These are phyloP conservation scores for Agrostemma githago DNA, from an alignment of 148 eudicot genomes.

Conservation along the genomic window DNA sequence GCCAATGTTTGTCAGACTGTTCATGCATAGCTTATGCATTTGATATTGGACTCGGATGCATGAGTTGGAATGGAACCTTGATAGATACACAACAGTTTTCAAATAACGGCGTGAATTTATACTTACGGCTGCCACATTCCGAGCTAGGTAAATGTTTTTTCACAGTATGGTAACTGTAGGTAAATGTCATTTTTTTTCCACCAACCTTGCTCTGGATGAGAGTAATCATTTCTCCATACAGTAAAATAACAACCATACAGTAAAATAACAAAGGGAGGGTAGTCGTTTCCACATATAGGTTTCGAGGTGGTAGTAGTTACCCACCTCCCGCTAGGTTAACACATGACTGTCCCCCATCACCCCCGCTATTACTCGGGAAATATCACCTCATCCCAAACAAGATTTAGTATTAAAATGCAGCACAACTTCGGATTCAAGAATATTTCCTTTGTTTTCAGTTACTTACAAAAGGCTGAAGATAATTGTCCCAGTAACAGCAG, in stretches of 20 bases:
- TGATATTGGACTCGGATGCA: conserved; percentile 36
- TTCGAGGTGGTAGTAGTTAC: too few relatives aligned
- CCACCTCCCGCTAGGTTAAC: not conserved
- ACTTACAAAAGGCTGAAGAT: not conserved
- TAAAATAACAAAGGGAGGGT: too few relatives aligned
- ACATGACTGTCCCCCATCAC: not conserved
- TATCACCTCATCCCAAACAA: too few relatives aligned
- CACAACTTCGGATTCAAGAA: too few relatives aligned
- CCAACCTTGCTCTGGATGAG: too few relatives aligned
- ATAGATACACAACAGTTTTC: conserved; percentile 15
- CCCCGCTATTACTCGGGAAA: too few relatives aligned
- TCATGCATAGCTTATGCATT: conserved; percentile 43
- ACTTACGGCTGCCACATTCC: conserved; percentile 33
- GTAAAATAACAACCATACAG: too few relatives aligned
- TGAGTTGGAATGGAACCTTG: conserved; percentile 30
- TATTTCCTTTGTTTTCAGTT: not conserved
- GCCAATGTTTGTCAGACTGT: not conserved
- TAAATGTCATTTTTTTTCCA: too few relatives aligned
- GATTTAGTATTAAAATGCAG: too few relatives aligned
- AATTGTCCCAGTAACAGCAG: conserved; percentile 10
- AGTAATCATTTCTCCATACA: too few relatives aligned
- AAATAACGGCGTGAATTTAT: conserved; percentile 32
- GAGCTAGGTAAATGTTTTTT: conserved; percentile 18
- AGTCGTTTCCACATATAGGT: too few relatives aligned
- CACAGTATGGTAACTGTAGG: too few relatives aligned